These are phyloP conservation scores for Ensete ventricosum DNA, from an alignment of 176 grass and related monocot genomes.

Conservation along the genomic window DNA sequence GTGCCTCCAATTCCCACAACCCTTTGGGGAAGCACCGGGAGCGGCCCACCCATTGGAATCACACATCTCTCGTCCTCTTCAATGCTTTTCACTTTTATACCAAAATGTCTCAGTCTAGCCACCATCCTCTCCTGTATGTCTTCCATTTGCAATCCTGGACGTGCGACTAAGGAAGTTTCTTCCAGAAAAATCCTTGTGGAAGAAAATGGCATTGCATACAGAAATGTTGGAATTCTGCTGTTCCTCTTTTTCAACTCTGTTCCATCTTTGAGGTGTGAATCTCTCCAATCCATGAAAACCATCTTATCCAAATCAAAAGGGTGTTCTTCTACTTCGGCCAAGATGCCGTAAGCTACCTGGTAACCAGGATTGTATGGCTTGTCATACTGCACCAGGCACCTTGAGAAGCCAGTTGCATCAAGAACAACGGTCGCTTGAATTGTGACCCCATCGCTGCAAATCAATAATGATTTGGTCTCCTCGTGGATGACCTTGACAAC, in stretches of 20 bases:
- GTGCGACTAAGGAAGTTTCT: slow-evolving; percentile 85
- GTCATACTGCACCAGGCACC: slow-evolving; percentile 81
- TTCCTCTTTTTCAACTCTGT: slow-evolving; percentile 51
- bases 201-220: slow-evolving; percentile 97
- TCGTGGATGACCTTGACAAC: slow-evolving; percentile 55
- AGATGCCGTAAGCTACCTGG: slow-evolving; percentile 90
- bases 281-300: slow-evolving; percentile 99
- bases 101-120: slow-evolving; percentile 60
- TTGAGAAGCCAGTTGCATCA: slow-evolving; percentile 87
- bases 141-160: slow-evolving; percentile 76
- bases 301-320: slow-evolving; percentile 97
- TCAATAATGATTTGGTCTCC: slow-evolving; percentile 55
- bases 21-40: slow-evolving; percentile 81
- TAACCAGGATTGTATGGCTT: slow-evolving; percentile 86
- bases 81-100: slow-evolving; percentile 65
- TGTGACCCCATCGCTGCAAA: slow-evolving; percentile 72
- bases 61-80: slow-evolving; percentile 93
- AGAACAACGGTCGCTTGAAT: slow-evolving; percentile 66
- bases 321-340: slow-evolving; percentile 86
- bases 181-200: slow-evolving; percentile 80
- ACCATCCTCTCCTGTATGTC: slow-evolving; percentile 98
- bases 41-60: slow-evolving; percentile 86
- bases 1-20: slow-evolving; percentile 93
- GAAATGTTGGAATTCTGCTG: slow-evolving; percentile 67
- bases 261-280: slow-evolving; percentile 54